Evolutionary conservation across 2,329 filamentous ascomycete genomes (phyloP).

Genomic region (Colletotrichum graminicola): DNA sequence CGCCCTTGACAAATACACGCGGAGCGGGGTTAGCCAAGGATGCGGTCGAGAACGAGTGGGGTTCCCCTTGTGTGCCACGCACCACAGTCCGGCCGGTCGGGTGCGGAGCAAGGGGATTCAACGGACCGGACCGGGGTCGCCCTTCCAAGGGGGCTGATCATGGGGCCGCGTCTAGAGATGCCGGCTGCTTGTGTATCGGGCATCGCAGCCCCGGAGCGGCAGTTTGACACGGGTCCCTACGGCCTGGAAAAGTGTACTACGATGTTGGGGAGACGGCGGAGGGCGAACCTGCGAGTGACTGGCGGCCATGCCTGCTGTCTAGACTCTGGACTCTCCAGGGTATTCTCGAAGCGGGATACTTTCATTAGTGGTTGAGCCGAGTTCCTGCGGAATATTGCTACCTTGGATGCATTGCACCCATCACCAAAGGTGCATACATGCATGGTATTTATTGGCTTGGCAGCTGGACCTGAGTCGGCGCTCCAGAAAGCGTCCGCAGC

Average conservation of each 20-base stretch:
- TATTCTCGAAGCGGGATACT: background rate
- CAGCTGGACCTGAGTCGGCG: conserved; percentile 17
- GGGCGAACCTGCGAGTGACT: background rate
- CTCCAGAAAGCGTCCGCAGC: conserved; percentile 2
- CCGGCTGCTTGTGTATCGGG: background rate
- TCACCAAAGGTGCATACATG: conserved; percentile 22
- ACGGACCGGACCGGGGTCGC: background rate
- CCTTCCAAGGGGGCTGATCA: background rate
- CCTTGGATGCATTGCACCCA: background rate
- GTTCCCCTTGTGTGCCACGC: background rate
- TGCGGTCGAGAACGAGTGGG: background rate
- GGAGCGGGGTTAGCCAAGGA: background rate
- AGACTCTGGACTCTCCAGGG: background rate
- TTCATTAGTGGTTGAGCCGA: background rate
- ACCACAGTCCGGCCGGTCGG: background rate
- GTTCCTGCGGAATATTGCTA: too few species aligned
- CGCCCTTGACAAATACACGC: background rate
- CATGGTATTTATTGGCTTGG: conserved; percentile 32
- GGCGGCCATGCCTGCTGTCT: background rate
- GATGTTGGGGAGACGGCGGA: background rate
- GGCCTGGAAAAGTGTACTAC: background rate
- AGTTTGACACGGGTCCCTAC: background rate
- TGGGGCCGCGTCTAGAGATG: background rate
- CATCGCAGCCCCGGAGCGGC: background rate
- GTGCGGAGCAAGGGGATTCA: background rate